phyloP scores from a whole-genome alignment of 352 stramenopile species.

The Globisporangium paddicum region DNA sequence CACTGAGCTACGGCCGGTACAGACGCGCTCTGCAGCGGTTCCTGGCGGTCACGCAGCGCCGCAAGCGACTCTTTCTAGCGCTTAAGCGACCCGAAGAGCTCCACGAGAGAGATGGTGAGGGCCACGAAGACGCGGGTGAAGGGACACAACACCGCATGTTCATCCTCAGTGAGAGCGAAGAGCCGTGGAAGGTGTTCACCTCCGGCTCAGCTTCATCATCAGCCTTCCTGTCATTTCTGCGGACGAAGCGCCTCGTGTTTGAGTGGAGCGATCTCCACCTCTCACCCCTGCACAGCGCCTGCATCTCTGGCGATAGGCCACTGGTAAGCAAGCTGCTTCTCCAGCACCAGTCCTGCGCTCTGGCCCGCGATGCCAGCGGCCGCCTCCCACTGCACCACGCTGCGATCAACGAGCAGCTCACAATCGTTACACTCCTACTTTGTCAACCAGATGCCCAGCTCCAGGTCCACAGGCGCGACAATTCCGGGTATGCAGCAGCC shows the following conservation, averaged over 20 bases:
- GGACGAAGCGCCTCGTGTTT: conserved; percentile 21
- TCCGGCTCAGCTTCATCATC: not conserved
- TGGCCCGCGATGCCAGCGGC: conserved; percentile 33
- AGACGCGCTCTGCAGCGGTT: not conserved
- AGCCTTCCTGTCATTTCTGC: conserved; percentile 11
- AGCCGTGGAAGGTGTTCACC: conserved; percentile 41
- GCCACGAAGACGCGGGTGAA: not conserved
- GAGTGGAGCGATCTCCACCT: conserved; percentile 28
- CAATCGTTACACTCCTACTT: conserved; percentile 29
- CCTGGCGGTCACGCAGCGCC: not conserved
- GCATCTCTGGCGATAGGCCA: conserved; percentile 17
- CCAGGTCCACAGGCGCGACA: conserved; percentile 39
- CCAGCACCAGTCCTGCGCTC: conserved; percentile 10
- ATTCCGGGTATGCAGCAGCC: conserved; percentile 26
- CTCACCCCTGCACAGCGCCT: conserved; percentile 31
- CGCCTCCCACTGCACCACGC: conserved; percentile 51
- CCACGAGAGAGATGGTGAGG: not conserved
- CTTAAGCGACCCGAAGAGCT: not conserved
- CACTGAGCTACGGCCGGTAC: not conserved
- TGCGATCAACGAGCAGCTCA: conserved; percentile 30
- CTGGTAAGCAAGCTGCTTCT: conserved; percentile 22
- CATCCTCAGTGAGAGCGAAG: conserved; percentile 17
- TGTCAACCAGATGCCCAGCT: conserved; percentile 27
- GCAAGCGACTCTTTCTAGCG: conserved; percentile 5
- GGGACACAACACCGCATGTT: conserved; percentile 18